Conservation (phyloP, 129 eudicot species). For the Flaveria robusta region DNA sequence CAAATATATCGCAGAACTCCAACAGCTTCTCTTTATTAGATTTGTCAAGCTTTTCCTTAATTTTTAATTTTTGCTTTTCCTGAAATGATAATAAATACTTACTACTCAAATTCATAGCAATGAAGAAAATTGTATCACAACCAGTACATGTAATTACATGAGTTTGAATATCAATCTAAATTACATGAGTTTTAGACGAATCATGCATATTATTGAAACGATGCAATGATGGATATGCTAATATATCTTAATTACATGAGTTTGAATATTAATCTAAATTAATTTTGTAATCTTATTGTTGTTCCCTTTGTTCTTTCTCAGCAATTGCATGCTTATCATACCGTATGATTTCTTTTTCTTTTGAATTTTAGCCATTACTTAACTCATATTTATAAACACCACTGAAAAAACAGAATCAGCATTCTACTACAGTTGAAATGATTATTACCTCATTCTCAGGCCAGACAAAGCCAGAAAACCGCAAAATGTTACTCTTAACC, state of each 20-base stretch:
- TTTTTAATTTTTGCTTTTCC: conserved; percentile 89
- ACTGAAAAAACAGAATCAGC: conserved; percentile 9
- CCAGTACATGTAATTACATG: background rate
- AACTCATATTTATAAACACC: background rate
- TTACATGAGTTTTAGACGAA: background rate
- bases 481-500: conserved; percentile 70
- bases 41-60: conserved; percentile 90
- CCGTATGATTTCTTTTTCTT: background rate
- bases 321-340: background rate
- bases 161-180: conserved; percentile 5
- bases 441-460: conserved; percentile 74
- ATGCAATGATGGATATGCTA: background rate
- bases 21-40: conserved; percentile 71
- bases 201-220: background rate
- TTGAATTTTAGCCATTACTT: background rate
- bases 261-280: background rate
- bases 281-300: background rate
- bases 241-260: conserved; percentile 3
- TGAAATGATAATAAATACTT: conserved; percentile 31
- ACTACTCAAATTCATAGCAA: conserved; percentile 6
- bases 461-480: conserved; percentile 95
- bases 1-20: conserved; percentile 86
- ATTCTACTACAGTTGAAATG: conserved; percentile 19
- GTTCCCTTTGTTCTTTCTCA: background rate
- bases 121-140: background rate